Evolutionary conservation across 192 early-diverging fungal genomes (phyloP), one percentile per base, ranked within the genome.

Genomic region (Coemansia sp.): DNA sequence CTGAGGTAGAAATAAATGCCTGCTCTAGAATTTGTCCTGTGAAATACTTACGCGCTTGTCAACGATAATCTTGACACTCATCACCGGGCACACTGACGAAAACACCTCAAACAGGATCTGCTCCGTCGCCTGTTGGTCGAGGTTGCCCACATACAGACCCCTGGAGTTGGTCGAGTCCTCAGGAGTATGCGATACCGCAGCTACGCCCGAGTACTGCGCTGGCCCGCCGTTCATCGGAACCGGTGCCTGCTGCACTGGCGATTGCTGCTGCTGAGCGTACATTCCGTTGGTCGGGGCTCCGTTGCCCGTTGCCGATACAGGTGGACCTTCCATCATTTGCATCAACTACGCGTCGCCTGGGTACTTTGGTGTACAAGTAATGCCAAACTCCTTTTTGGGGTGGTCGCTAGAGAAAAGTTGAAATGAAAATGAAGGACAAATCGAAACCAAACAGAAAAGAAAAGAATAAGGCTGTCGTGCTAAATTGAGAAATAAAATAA

Each of bases 111-210:
- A 82, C 55, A 96, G 84, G 45, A 83, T 72, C 24, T 70, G 67
- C 61, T 95, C 92, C 14, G 88, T 91, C 61, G 92, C 86, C 32
- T 86, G 86, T 58, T 86, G 87, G 82, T 94, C 92, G 64, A 94
- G 84, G 71, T 93, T 94, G 17, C 91, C 92, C 29, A 94, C 92
- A 67, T 94, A 96, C 41, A 93, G 84, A 21, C 86, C 86, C 75
- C 79, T 86, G 24, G 83, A 72, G 59, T 70, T 75, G 51, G 12
- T 53, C 8, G 51, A 5, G 38, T 80, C 77, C 5, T 70, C 71
- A 21, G 72, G 24, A 27, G 48, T 73, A 48, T 56, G 62, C 22
- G 57, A 19, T 6, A 51, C 22, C 12, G 60, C 22, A 10, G 25
- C 48, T 0, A 54, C 60, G 15, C 82, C 83, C 38, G 77, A 68